Conservation (phyloP, 2,329 filamentous ascomycete genomes). For the Dactylellina parvicollis region DNA sequence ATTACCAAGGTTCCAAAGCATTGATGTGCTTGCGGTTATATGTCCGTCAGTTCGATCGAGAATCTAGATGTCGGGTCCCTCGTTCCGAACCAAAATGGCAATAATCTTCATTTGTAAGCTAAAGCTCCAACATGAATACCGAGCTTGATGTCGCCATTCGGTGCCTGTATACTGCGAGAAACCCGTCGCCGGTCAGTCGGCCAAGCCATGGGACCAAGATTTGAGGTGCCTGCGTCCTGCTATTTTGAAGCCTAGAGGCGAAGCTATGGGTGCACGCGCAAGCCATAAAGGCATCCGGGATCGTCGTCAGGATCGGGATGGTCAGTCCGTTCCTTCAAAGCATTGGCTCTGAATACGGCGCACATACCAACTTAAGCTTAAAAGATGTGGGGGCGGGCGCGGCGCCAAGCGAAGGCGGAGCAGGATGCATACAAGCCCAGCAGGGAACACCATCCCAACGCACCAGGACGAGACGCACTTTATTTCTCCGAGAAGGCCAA, state of each 20-base stretch:
- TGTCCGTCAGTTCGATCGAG: not conserved
- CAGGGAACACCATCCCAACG: not conserved
- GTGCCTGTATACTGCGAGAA: conserved; percentile 25
- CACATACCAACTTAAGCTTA: conserved; percentile 36
- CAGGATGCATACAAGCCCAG: not conserved
- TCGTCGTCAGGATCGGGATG: conserved; percentile 19
- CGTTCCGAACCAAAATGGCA: not conserved
- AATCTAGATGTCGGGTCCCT: not conserved
- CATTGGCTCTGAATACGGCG: not conserved
- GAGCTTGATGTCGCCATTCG: conserved; percentile 5
- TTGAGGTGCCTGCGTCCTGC: conserved; percentile 5
- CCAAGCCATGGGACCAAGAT: conserved; percentile 32
- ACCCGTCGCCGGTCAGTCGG: conserved; percentile 22
- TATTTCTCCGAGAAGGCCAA: conserved; percentile 43
- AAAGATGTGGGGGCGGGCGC: conserved; percentile 24
- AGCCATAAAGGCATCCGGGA: conserved; percentile 1
- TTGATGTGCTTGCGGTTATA: too few species aligned
- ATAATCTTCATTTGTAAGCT: conserved; percentile 30
- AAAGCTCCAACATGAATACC: not conserved
- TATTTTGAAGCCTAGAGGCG: conserved; percentile 17
- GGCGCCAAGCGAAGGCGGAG: conserved; percentile 38
- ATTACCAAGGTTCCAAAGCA: conserved; percentile 27
- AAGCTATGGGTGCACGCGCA: conserved; percentile 6
- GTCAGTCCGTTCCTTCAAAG: not conserved
- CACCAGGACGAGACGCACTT: not conserved